Base-by-base conservation (phyloP, 2,329 filamentous ascomycete genomes). In the Fusarium sp. region DNA sequence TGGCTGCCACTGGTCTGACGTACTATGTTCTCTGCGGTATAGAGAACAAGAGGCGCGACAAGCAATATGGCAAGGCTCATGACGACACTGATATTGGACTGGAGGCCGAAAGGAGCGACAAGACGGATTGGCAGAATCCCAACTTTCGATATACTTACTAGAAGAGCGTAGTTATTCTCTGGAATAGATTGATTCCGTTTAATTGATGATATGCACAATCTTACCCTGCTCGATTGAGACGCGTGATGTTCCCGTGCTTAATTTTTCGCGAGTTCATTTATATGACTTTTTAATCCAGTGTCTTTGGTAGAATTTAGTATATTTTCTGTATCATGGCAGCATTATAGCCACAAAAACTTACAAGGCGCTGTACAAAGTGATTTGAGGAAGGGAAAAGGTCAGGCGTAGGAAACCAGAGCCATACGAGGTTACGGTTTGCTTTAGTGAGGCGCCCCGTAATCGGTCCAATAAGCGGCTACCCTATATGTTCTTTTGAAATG, bases 21-120 rank as follows among this genome's bases (percentile, higher is more conserved):
- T 80, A 80, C 6, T 79, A 70, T 8, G 6, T 75, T 0, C 38
- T 80, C 0, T 80, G 77, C 22, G 32, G 68, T 1, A 20, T 61
- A 2, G 79, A 80, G 32, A 80, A 80, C 5, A 80, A 77, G 57
- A 68, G 47, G 2, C 66, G 76, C 0, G 64, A 78, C 18, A 34
- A 8, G 0, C 58, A 72, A 13, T 74, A 62, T 17, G 76, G 74
- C 1, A 64, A 71, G 28, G 34, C 47, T 5, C 62, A 64, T 6
- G 34, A 64, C 15, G 41, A 62, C 0, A 38, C 38, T 12, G 67
- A 66, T 41, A 30, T 30, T 50, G 67, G 73, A 15, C 14, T 62
- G 36, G 61, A 64, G 22, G 62, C 57, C 0, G 75, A 77, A 4
- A 47, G 55, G 26, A 60, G 26, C 0, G 73, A 77, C 6, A 38